These are phyloP conservation scores for Scheffersomyces segobiensis DNA, from an alignment of 1,139 yeast species.

Conservation along the genomic window DNA sequence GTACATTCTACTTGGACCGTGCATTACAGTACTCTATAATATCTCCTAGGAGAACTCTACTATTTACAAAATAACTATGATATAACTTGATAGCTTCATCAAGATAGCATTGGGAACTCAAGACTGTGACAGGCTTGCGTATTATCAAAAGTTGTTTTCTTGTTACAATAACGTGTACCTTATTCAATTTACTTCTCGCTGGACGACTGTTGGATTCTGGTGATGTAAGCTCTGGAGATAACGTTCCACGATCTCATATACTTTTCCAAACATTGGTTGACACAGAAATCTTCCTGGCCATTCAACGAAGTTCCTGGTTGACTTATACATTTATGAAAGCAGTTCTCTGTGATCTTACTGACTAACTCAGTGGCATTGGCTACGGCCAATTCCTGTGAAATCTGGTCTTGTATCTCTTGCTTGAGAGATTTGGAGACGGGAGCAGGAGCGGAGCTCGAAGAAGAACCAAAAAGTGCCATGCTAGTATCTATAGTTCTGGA, in stretches of 20 bases:
- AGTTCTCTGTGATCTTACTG: conserved; percentile 82
- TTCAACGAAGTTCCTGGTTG: conserved; percentile 49
- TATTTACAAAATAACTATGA: background rate
- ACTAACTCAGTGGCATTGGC: conserved; percentile 89
- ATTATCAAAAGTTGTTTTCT: background rate
- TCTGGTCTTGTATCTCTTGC: conserved; percentile 67
- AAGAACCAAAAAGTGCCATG: conserved; percentile 37
- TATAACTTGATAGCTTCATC: background rate
- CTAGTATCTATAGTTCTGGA: background rate
- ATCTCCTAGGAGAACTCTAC: background rate
- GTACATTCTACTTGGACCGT: background rate
- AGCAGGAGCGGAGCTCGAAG: conserved; percentile 20
- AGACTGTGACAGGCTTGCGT: background rate
- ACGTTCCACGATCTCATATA: conserved; percentile 92
- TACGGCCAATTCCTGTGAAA: conserved; percentile 80
- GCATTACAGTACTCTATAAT: background rate
- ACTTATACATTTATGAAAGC: conserved; percentile 74
- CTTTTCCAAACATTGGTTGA: conserved; percentile 77
- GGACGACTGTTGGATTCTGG: conserved; percentile 56
- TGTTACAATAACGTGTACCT: background rate
- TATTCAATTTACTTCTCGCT: background rate
- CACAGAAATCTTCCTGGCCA: conserved; percentile 47
- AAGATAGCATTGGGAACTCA: background rate
- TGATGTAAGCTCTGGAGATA: conserved; percentile 71
- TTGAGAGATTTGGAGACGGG: conserved; percentile 36